These are phyloP conservation scores for Diaporthe citrichinensis DNA, from an alignment of 2,329 filamentous ascomycete species.

Conservation along the genomic window DNA sequence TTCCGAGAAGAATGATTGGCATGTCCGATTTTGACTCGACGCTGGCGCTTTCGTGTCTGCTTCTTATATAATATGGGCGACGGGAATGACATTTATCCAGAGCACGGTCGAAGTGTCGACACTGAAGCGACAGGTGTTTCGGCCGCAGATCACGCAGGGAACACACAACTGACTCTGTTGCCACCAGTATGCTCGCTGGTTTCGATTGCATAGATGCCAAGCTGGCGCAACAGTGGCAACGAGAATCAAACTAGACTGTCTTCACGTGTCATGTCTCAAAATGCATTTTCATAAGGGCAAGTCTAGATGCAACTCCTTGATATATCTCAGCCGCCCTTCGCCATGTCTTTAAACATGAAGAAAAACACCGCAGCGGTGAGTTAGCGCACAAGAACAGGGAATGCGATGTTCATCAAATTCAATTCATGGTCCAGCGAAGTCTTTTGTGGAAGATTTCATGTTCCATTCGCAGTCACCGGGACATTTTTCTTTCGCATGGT, in stretches of 20 bases:
- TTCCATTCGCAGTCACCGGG: too few relatives aligned
- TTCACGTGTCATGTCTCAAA: background rate
- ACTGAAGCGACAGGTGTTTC: constrained; percentile 17
- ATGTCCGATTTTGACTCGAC: background rate
- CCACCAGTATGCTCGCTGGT: background rate
- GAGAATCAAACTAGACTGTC: background rate
- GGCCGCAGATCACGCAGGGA: background rate
- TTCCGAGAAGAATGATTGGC: background rate
- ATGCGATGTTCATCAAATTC: too few relatives aligned
- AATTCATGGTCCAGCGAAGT: too few relatives aligned
- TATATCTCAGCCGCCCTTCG: too few relatives aligned
- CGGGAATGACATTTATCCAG: background rate
- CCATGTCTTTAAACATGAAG: too few relatives aligned
- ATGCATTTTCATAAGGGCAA: too few relatives aligned
- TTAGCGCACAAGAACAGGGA: too few relatives aligned
- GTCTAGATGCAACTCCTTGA: too few relatives aligned
- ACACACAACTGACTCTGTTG: background rate
- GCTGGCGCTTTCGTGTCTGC: too few relatives aligned
- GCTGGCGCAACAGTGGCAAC: background rate
- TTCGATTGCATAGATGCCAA: background rate
- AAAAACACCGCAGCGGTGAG: too few relatives aligned
- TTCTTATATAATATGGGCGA: background rate
- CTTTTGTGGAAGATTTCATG: too few relatives aligned
- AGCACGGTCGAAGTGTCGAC: background rate
- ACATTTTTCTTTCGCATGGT: too few relatives aligned